phyloP scores from a whole-genome alignment of 1,284 basidiomycete genomes.

The Cutaneotrichosporon cyanovorans region DNA sequence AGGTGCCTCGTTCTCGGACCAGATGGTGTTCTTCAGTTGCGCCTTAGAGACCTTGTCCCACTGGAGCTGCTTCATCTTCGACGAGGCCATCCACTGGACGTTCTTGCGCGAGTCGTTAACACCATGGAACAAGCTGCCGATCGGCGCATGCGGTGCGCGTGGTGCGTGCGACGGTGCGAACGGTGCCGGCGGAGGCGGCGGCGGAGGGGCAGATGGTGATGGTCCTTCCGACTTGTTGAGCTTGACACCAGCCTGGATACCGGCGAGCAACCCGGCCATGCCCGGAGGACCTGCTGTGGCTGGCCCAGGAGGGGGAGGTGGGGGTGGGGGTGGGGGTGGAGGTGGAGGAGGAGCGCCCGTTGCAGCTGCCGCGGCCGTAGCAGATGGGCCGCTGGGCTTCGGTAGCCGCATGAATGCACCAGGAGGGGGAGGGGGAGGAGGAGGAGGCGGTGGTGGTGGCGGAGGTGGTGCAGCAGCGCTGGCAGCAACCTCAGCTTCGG shows the following conservation, averaged over 20 bases:
- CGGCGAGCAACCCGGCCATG: slow-evolving; percentile 40
- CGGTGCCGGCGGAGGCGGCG: slow-evolving; percentile 6
- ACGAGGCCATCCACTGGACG: slow-evolving; percentile 71
- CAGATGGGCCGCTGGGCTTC: neutral
- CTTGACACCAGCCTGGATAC: slow-evolving; percentile 40
- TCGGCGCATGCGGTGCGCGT: slow-evolving; percentile 32
- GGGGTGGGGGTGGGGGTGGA: slow-evolving; percentile 34
- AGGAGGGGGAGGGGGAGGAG: slow-evolving; percentile 10
- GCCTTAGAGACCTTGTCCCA: slow-evolving; percentile 92
- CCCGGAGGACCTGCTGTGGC: slow-evolving; percentile 12
- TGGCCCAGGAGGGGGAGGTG: slow-evolving; percentile 38
- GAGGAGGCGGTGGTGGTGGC: slow-evolving; percentile 1
- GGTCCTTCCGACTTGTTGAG: slow-evolving; percentile 21
- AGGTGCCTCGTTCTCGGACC: slow-evolving; percentile 62
- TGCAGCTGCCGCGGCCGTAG: too few species aligned
- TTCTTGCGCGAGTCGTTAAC: slow-evolving; percentile 61
- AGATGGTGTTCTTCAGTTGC: slow-evolving; percentile 76
- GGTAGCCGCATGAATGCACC: slow-evolving; percentile 9
- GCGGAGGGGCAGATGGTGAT: slow-evolving; percentile 7
- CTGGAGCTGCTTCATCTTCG: slow-evolving; percentile 96
- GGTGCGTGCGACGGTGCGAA: slow-evolving; percentile 17
- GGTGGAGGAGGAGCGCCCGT: slow-evolving; percentile 13
- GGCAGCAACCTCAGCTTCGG: neutral
- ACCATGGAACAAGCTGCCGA: slow-evolving; percentile 34
- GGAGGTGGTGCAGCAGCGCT: slow-evolving; percentile 5